These are phyloP conservation scores for Colletotrichum acutatum DNA, from an alignment of 2,329 filamentous ascomycete species.

Conservation along the genomic window DNA sequence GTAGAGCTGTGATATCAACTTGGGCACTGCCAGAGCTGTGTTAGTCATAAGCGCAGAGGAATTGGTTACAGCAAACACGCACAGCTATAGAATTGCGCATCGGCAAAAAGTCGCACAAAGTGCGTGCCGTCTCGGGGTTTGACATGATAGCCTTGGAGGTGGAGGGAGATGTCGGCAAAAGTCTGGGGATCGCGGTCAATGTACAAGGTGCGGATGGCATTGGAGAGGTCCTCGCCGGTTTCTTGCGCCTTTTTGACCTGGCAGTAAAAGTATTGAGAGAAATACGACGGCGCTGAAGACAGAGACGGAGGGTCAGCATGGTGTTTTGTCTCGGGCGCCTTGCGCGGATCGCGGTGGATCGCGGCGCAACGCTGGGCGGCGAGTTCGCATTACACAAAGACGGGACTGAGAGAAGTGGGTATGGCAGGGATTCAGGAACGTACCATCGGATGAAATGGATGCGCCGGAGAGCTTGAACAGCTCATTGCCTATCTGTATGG, in stretches of 20 bases:
- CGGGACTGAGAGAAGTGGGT: background rate
- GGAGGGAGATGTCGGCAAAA: constrained; percentile 88
- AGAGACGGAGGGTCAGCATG: background rate
- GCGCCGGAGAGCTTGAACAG: constrained; percentile 80
- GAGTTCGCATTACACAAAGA: background rate
- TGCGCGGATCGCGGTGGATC: background rate
- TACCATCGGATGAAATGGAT: constrained; percentile 78
- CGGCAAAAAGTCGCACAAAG: constrained; percentile 92
- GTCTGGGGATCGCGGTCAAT: constrained; percentile 93
- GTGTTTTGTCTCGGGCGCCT: background rate
- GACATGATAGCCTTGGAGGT: constrained; percentile 93
- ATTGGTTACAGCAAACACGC: constrained; percentile 43
- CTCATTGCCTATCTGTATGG: constrained; percentile 78
- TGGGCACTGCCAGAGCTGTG: constrained; percentile 71
- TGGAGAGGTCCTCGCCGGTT: constrained; percentile 62
- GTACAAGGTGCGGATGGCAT: constrained; percentile 81
- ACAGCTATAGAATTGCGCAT: constrained; percentile 94
- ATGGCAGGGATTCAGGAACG: constrained; percentile 43
- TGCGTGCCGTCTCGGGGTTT: constrained; percentile 83
- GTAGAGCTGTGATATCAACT: constrained; percentile 89
- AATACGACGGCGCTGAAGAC: constrained; percentile 86
- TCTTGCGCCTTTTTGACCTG: constrained; percentile 76
- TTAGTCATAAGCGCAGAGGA: constrained; percentile 4
- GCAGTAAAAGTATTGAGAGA: constrained; percentile 91
- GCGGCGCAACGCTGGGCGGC: background rate